Conservation (phyloP, 495 filamentous ascomycete species). For the Hypoxylon cercidicola region DNA sequence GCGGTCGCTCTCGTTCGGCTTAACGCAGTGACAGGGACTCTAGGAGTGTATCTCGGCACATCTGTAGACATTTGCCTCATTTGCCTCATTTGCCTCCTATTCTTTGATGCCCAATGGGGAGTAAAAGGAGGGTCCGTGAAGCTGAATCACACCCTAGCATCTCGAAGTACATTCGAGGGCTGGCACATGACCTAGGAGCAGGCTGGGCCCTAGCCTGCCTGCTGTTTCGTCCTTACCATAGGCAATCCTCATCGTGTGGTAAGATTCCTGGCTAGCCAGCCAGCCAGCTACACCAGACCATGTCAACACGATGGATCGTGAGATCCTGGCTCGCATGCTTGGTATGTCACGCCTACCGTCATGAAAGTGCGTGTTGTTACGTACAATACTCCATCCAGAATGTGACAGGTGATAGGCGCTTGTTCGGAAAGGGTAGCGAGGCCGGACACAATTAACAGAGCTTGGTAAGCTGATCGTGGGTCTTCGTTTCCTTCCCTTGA, state of each 20-base stretch:
- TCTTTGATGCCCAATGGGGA: slow-evolving; percentile 32
- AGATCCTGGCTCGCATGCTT: slow-evolving; percentile 11
- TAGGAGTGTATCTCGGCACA: slow-evolving; percentile 9
- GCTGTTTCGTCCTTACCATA: slow-evolving; percentile 20
- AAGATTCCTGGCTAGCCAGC: slow-evolving; percentile 26
- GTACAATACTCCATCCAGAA: slow-evolving; percentile 21
- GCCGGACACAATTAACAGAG: slow-evolving; percentile 23
- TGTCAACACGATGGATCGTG: slow-evolving; percentile 21
- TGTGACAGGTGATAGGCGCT: slow-evolving; percentile 31
- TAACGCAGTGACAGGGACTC: neutral
- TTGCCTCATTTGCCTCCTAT: slow-evolving; percentile 12
- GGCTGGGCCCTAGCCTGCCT: slow-evolving; percentile 2
- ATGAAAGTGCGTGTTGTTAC: slow-evolving; percentile 13
- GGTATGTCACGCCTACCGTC: slow-evolving; percentile 5
- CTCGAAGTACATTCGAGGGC: slow-evolving; percentile 13
- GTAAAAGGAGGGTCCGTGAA: slow-evolving; percentile 12
- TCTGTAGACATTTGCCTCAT: neutral
- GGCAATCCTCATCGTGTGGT: slow-evolving; percentile 13
- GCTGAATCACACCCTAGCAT: slow-evolving; percentile 18
- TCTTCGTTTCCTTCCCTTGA: slow-evolving; percentile 27
- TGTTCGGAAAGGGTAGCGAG: slow-evolving; percentile 33
- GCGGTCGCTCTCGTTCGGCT: slow-evolving; percentile 21
- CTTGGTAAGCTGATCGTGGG: slow-evolving; percentile 23
- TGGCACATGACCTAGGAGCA: slow-evolving; percentile 8
- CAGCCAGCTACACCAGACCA: slow-evolving; percentile 7